Conservation (phyloP, 139 green algal genomes). For the Tetraselmis striata region DNA sequence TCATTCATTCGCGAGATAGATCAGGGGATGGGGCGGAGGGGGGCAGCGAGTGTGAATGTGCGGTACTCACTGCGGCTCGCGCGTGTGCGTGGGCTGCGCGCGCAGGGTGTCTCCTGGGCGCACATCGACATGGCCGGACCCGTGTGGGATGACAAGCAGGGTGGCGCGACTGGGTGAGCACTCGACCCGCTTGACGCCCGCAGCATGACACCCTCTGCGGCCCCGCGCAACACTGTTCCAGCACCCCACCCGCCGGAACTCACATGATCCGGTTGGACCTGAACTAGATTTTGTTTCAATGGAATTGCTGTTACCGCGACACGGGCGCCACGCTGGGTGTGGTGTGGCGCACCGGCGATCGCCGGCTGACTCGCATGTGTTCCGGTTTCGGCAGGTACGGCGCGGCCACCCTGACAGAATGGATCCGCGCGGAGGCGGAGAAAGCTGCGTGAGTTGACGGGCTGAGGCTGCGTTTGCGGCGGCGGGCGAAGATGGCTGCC, state of each 20-base stretch:
- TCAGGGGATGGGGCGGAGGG: too few relatives aligned
- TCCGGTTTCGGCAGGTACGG: slow-evolving; percentile 48
- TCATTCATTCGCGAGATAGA: slow-evolving; percentile 61
- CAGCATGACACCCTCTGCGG: neutral
- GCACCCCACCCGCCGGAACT: too few relatives aligned
- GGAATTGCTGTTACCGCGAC: neutral
- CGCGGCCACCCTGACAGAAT: slow-evolving; percentile 72
- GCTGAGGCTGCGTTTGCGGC: too few relatives aligned
- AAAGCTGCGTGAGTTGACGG: too few relatives aligned
- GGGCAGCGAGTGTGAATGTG: too few relatives aligned
- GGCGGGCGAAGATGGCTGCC: too few relatives aligned
- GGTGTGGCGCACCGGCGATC: too few relatives aligned
- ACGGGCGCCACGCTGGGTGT: neutral
- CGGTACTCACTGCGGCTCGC: neutral
- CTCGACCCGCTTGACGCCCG: neutral
- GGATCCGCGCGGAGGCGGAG: slow-evolving; percentile 27
- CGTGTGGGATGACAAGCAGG: slow-evolving; percentile 78
- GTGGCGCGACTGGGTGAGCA: slow-evolving; percentile 66
- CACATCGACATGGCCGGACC: slow-evolving; percentile 89
- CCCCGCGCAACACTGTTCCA: too few relatives aligned
- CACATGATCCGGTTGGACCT: too few relatives aligned
- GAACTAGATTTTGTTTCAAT: neutral
- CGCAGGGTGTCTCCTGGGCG: slow-evolving; percentile 66
- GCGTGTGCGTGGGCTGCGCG: neutral
- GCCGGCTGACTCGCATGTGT: neutral